Base-by-base conservation (phyloP, 169 alveolate genomes). In the Cryptosporidium sp. region DNA sequence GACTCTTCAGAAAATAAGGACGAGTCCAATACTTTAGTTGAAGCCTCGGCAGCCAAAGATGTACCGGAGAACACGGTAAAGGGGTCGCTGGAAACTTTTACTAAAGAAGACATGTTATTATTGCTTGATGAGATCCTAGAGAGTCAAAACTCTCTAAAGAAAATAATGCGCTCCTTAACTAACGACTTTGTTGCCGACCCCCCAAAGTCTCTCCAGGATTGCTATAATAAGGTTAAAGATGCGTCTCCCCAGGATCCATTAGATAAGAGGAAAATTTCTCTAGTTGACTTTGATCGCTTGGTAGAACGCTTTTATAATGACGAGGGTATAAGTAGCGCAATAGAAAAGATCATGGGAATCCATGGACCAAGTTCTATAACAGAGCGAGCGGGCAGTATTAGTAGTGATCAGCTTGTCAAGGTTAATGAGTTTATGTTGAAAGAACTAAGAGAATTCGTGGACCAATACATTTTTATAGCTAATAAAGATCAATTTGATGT, bases 391-490 rank as follows among this genome's bases (percentile, higher is more conserved):
- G 71, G 39, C 16, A 80, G 80, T 85, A 87, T 93, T 9, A 29
- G 71, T 18, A 70, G 71, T 26, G 94, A 92, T 8, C 94, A 93
- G 71, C 87, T 94, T 3, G 84, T 94, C 16, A 91, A 75, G 35
- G 91, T 94, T 52, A 94, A 94, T 85, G 96, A 94, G 91, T 94
- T 91, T 75, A 94, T 94, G 97, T 72, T 94, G 53, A 70, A 67
- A 21, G 96, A 94, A 85, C 92, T 94, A 65, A 91, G 93, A 42
- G 85, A 71, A 31, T 85, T 94, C 29, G 95, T 91, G 52, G 91
- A 91, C 29, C 91, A 85, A 45, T 92, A 92, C 75, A 91, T 91
- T 58, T 89, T 80, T 68, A 68, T 94, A 53, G 86, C 95, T 9
- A 80, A 92, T 44, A 80, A 80, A 26, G 80, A 80, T 44, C 85